Evolutionary conservation across 768 basidiomycete genomes (phyloP).

Genomic region (Trametes maxima): DNA sequence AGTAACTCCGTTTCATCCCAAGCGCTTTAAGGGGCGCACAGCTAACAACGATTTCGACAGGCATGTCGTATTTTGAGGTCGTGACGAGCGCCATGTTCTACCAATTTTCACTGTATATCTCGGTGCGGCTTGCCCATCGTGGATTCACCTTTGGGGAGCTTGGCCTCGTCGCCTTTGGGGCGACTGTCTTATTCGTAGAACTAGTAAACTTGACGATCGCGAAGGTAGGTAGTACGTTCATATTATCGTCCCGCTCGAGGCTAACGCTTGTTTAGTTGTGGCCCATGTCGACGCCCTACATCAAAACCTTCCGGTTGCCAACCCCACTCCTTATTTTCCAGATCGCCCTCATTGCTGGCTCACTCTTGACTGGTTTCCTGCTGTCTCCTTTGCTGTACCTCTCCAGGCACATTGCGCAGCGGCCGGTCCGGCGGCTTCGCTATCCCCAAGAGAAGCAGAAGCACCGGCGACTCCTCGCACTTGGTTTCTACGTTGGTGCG

Average conservation of each 20-base stretch:
- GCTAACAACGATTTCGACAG: slow-evolving; percentile 40
- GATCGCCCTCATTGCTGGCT: slow-evolving; percentile 88
- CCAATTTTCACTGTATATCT: slow-evolving; percentile 89
- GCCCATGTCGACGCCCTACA: slow-evolving; percentile 77
- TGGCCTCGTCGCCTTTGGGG: slow-evolving; percentile 85
- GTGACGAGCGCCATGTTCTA: slow-evolving; percentile 76
- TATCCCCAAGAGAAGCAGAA: slow-evolving; percentile 81
- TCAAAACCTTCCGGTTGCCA: slow-evolving; percentile 91
- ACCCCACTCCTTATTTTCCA: slow-evolving; percentile 93
- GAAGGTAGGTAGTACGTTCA: slow-evolving; percentile 50
- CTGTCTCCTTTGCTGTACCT: slow-evolving; percentile 92
- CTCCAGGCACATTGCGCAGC: slow-evolving; percentile 88
- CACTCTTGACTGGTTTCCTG: slow-evolving; percentile 89
- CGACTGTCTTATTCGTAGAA: slow-evolving; percentile 85
- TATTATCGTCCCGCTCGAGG: background rate
- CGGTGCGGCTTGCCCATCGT: slow-evolving; percentile 87
- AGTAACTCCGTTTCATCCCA: slow-evolving; percentile 46
- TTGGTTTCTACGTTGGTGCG: slow-evolving; percentile 80
- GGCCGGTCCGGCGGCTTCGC: slow-evolving; percentile 78
- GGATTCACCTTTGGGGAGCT: slow-evolving; percentile 96
- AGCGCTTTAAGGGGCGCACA: background rate
- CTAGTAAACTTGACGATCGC: slow-evolving; percentile 82
- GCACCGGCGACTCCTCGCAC: slow-evolving; percentile 81
- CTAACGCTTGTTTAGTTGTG: slow-evolving; percentile 55
- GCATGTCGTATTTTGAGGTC: slow-evolving; percentile 78